These are phyloP conservation scores for Turnera subulata DNA, from an alignment of 345 rosid genomes.

Conservation along the genomic window DNA sequence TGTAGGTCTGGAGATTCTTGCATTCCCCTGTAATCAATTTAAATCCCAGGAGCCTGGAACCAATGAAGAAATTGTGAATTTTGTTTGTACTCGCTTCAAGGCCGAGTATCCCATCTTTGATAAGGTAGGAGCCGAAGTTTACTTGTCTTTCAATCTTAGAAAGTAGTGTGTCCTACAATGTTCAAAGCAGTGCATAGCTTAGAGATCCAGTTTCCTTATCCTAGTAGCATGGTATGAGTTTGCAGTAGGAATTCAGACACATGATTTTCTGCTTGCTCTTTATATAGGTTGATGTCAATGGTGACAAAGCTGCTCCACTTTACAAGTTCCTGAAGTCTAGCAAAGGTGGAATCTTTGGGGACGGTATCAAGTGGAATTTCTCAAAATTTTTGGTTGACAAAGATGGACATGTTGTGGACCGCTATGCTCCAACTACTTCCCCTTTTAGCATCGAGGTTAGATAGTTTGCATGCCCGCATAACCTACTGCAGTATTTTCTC, in stretches of 20 bases:
- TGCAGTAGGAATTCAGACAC: too few species aligned
- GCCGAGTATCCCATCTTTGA: conserved; percentile 35
- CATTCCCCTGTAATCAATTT: conserved; percentile 34
- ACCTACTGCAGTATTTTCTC: background rate
- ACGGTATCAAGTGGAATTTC: conserved; percentile 81
- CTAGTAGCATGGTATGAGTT: too few species aligned
- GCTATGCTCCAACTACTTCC: conserved; percentile 89
- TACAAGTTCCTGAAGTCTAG: conserved; percentile 81
- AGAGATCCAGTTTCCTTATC: too few species aligned
- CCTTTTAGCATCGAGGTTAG: conserved; percentile 90
- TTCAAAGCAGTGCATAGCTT: too few species aligned
- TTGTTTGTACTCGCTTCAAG: conserved; percentile 35
- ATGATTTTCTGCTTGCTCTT: background rate
- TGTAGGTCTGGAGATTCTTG: conserved; percentile 32
- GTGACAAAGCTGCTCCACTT: conserved; percentile 62
- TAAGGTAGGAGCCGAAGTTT: conserved; percentile 15
- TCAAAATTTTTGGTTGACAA: conserved; percentile 79
- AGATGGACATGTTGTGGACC: conserved; percentile 70
- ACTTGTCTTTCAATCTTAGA: too few species aligned
- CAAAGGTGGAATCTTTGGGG: conserved; percentile 77
- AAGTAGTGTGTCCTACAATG: too few species aligned
- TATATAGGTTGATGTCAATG: conserved; percentile 78
- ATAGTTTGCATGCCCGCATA: background rate
- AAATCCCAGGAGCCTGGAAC: conserved; percentile 31
- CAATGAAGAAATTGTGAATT: conserved; percentile 29